Evolutionary conservation across 768 basidiomycete species (phyloP).

Genomic region (Naematelia aurantialba): DNA sequence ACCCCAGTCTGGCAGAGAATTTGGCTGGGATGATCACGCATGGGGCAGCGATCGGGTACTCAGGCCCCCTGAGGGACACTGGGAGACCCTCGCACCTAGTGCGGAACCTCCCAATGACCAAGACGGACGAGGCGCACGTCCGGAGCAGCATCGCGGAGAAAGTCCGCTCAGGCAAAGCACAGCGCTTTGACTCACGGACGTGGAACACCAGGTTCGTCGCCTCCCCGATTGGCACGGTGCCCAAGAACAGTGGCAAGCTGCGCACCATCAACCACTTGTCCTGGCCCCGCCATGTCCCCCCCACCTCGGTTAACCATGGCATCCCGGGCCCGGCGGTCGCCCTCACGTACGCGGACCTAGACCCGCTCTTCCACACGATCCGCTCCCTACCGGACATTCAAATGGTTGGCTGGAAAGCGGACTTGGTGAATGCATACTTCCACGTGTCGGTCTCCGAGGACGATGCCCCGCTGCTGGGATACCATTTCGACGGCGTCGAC

Average conservation of each 20-base stretch:
- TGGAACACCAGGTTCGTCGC: too few species aligned
- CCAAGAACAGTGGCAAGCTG: neutral
- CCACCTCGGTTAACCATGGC: conserved; percentile 6
- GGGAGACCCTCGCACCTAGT: conserved; percentile 2
- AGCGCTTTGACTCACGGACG: too few species aligned
- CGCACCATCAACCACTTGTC: conserved; percentile 16
- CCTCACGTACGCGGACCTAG: conserved; percentile 10
- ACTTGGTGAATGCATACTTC: conserved; percentile 47
- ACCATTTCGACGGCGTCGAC: conserved; percentile 43
- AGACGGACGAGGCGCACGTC: neutral
- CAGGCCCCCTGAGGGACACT: neutral
- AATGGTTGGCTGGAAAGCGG: neutral
- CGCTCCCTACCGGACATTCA: neutral
- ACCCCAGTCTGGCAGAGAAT: too few species aligned
- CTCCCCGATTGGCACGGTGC: conserved; percentile 9
- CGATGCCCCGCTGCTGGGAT: conserved; percentile 49
- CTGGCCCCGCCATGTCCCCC: conserved; percentile 5
- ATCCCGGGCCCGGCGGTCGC: conserved; percentile 2
- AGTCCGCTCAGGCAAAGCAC: too few species aligned
- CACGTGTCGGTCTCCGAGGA: conserved; percentile 34
- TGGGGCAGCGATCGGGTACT: conserved; percentile 2
- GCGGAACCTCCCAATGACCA: conserved; percentile 10
- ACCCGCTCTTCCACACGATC: neutral
- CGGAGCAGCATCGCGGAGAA: neutral
- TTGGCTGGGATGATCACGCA: neutral